Conservation (phyloP, 495 filamentous ascomycete genomes). For the Podospora appendiculata region DNA sequence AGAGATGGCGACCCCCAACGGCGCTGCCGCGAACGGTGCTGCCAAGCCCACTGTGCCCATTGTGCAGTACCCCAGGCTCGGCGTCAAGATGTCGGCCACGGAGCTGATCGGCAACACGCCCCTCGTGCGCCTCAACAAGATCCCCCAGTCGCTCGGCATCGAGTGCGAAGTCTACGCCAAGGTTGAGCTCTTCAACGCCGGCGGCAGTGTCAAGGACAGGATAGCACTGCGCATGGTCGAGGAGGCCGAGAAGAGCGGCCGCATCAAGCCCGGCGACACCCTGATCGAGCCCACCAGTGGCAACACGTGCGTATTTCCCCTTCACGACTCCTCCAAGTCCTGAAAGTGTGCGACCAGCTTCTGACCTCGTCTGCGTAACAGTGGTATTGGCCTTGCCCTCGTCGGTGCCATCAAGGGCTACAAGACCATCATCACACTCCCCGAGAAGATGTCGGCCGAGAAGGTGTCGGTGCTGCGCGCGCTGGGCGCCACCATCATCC, state of each 20-base stretch:
- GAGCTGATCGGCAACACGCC: conserved; percentile 88
- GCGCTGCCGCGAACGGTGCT: conserved; percentile 6
- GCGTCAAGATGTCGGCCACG: conserved; percentile 35
- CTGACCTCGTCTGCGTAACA: conserved; percentile 20
- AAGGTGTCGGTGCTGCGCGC: conserved; percentile 92
- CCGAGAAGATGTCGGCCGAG: conserved; percentile 98
- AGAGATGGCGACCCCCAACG: conserved; percentile 11
- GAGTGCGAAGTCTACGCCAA: conserved; percentile 90
- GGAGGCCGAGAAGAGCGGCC: conserved; percentile 79
- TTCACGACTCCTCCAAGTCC: conserved; percentile 2
- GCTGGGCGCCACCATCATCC: conserved; percentile 92
- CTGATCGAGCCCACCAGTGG: conserved; percentile 97
- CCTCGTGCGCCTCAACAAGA: conserved; percentile 81
- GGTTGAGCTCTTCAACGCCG: conserved; percentile 93
- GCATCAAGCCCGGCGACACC: conserved; percentile 95
- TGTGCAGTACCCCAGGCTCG: conserved; percentile 14
- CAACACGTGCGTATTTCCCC: conserved; percentile 62
- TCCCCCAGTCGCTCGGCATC: conserved; percentile 85
- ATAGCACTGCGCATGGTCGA: conserved; percentile 98
- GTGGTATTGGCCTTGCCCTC: conserved; percentile 88
- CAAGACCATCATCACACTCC: conserved; percentile 96
- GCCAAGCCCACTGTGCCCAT: conserved; percentile 14
- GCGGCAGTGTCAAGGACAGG: conserved; percentile 94
- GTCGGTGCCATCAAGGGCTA: conserved; percentile 95
- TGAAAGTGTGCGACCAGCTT: not conserved